Base-by-base conservation (phyloP, 116 monocot genomes). In the Trichopus zeylanicus region DNA sequence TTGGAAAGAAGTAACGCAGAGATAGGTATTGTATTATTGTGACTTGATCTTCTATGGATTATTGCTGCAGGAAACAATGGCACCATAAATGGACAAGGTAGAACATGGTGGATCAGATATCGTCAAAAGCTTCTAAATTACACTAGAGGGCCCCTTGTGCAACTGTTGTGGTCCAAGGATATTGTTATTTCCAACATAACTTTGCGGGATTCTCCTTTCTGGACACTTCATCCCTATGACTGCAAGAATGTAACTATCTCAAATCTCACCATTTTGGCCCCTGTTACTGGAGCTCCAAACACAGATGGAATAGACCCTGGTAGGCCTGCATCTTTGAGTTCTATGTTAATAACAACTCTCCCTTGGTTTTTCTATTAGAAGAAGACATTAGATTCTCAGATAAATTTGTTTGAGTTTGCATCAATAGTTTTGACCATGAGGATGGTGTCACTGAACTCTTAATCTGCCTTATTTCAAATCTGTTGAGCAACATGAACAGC, bases 271-370 rank as follows among this genome's bases (percentile, higher is more conserved):
- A 97, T 97, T 39, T 76, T 91, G 59, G 83, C 89, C 35, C 95
- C 90, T 37, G 56, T 86, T 53, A 53, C 29, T 39, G 75, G 68
- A 62, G 95, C 97, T 74, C 91, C 97, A 54, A 97, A 97, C 68
- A 97, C 91, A 5, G 97, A 91, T 77, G 97, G 97, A 26, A 91
- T 91, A 73, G 82, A 97, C 75, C 97, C 91, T 71, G 97, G 97
- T 97, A 60, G 72, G 46, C 22, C 23, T n/a, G n/a, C n/a, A n/a
- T n/a, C n/a, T n/a, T n/a, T 49, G 42, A 10, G n/a, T 42, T 42
- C 3, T 6, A 24, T 57, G 20, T 22, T 35, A 5, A 7, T 22
- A 6, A 21, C 9, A 1, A 49, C 19, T 49, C 21, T 22, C 49
- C 22, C n/a, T 8, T 3, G 1, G 15, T 37, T 37, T 37, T 37